Percentiles rank a stretch among this genome's conserved stretches.
phyloP scores from a whole-genome alignment of 2,329 filamentous ascomycete genomes.

The Clarireedia paspali region DNA sequence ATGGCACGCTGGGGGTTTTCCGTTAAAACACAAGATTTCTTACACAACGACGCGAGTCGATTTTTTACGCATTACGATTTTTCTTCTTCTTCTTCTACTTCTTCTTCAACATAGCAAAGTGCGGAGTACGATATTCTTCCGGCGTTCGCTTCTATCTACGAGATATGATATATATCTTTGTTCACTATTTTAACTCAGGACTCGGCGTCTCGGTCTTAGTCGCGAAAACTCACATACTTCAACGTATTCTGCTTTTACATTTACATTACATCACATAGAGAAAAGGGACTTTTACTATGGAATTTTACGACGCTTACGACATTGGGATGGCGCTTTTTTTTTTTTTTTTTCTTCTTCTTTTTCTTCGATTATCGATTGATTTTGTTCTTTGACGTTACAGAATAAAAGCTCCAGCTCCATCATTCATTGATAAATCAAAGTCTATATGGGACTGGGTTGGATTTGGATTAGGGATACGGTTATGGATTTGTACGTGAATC shows the following conservation, averaged over 20 bases:
- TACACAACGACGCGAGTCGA: slow-evolving; percentile 1
- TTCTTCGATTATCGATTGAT: too few species aligned
- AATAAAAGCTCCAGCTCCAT: too few species aligned
- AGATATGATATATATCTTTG: background rate
- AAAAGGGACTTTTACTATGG: background rate
- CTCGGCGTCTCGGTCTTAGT: too few species aligned
- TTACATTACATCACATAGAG: background rate
- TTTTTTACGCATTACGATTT: background rate
- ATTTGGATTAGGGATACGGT: too few species aligned
- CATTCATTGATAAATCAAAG: too few species aligned
- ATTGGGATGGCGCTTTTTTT: too few species aligned
- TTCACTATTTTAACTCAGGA: too few species aligned
- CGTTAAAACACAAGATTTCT: slow-evolving; percentile 5
- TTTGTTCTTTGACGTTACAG: too few species aligned
- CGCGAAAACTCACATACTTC: background rate
- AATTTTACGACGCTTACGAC: too few species aligned
- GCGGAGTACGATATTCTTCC: background rate
- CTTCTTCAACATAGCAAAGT: background rate
- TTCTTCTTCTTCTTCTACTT: background rate
- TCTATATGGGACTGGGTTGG: too few species aligned
- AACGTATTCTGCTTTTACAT: background rate
- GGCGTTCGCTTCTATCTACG: background rate
- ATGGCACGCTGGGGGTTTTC: slow-evolving; percentile 25
- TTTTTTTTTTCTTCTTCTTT: too few species aligned
- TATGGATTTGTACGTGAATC: too few species aligned